Evolutionary conservation across 345 rosid genomes (phyloP).

Genomic region (Gossypium arboreum): DNA sequence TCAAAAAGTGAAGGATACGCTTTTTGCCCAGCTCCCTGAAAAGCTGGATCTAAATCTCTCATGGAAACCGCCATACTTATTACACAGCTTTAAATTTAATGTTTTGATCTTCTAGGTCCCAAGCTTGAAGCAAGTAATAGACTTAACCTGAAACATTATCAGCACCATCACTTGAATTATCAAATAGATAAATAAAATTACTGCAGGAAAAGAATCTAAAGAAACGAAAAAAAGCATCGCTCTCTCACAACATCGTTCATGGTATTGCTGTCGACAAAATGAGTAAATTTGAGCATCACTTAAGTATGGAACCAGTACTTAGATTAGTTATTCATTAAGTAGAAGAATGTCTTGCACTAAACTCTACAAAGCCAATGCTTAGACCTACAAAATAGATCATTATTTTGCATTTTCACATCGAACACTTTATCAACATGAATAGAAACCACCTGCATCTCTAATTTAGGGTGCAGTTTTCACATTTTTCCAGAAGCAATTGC

Average conservation of each 20-base stretch:
- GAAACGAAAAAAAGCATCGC: not conserved
- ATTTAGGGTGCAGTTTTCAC: not conserved
- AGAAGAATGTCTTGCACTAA: not conserved
- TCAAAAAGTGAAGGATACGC: constrained; percentile 74
- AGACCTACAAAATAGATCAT: not conserved
- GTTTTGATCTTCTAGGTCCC: constrained; percentile 31
- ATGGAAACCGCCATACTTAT: constrained; percentile 87
- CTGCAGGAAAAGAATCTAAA: not conserved
- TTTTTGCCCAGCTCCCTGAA: constrained; percentile 96
- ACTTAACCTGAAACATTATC: constrained; percentile 27
- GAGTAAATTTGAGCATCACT: not conserved
- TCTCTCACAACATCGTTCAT: not conserved
- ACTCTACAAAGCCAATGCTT: constrained; percentile 7
- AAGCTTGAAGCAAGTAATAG: constrained; percentile 23
- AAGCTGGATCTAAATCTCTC: constrained; percentile 97
- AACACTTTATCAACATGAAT: constrained; percentile 2
- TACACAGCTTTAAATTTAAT: constrained; percentile 27
- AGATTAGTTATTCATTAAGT: not conserved
- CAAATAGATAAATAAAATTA: not conserved
- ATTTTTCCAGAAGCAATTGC: not conserved
- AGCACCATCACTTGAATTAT: constrained; percentile 18
- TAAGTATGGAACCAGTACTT: not conserved
- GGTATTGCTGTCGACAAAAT: not conserved
- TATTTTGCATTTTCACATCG: not conserved
- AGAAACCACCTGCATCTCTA: not conserved